These are phyloP conservation scores for Spergularia marina DNA, from an alignment of 148 eudicot species.

Conservation along the genomic window DNA sequence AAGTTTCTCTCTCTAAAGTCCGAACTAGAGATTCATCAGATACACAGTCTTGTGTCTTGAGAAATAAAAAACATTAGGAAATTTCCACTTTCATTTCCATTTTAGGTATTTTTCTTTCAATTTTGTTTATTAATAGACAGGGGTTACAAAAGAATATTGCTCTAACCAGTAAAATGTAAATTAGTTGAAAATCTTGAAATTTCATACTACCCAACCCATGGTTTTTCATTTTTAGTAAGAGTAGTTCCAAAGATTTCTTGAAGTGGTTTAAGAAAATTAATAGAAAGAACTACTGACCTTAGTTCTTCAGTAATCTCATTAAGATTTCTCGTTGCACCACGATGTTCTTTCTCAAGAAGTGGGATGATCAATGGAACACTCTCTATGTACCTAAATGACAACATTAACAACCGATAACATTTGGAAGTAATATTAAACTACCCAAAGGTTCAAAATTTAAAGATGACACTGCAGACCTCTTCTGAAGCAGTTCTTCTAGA, in stretches of 20 bases:
- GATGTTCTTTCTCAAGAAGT: slow-evolving; percentile 87
- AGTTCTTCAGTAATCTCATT: slow-evolving; percentile 81
- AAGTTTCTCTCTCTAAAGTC: too few relatives aligned
- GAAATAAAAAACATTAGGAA: too few relatives aligned
- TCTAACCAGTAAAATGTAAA: neutral
- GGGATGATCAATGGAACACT: slow-evolving; percentile 92
- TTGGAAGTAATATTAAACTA: neutral
- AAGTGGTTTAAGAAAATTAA: neutral
- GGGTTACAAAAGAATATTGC: too few relatives aligned
- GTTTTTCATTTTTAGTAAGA: neutral
- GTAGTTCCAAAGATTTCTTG: neutral
- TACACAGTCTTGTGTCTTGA: too few relatives aligned
- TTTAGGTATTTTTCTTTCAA: too few relatives aligned
- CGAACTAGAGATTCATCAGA: too few relatives aligned
- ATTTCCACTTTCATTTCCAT: too few relatives aligned
- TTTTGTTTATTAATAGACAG: too few relatives aligned
- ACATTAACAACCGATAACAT: slow-evolving; percentile 9
- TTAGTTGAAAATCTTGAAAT: too few relatives aligned
- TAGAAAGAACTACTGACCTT: slow-evolving; percentile 47
- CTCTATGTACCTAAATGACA: slow-evolving; percentile 74
- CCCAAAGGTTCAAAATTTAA: neutral
- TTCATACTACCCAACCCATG: neutral
- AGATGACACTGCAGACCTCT: slow-evolving; percentile 47
- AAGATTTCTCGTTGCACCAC: slow-evolving; percentile 63
- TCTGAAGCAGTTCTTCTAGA: slow-evolving; percentile 79